Base-by-base conservation (phyloP, 805 yeast genomes). In the Schizosaccharomyces osmophilus region DNA sequence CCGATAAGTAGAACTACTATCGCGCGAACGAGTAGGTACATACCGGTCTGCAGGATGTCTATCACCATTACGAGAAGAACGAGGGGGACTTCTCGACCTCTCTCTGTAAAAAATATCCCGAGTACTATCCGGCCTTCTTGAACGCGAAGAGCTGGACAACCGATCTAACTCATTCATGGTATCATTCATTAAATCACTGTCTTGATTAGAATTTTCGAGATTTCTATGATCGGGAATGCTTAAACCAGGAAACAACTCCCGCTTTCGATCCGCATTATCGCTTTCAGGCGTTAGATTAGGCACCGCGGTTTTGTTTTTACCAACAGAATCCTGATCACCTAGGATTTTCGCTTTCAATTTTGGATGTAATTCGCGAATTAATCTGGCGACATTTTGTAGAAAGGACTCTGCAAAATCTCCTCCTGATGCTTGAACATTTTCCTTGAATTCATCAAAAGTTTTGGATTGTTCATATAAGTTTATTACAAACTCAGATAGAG, bases 401-500 rank as follows among this genome's bases (percentile, higher is more conserved):
- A 72, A 67, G 5, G 67, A 32, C 29, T 64, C 65, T 0, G 75
- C 68, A 62, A 74, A 71, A 4, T 74, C 78, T 45, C 78, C 77
- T 4, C 79, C 81, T 62, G 74, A 69, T 17, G 73, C 78, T 4
- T 68, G 66, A 26, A 80, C 67, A 4, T 70, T 71, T 17, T 65
- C 57, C 24, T 68, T 67, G 65, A 81, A 78, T 13, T 72, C 73
- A 5, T 66, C 65, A 1, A 69, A 62, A 19, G 71, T 68, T 2
- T 63, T 39, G 2, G 77, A 70, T 26, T 69, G 67, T 1, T 65
- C 64, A 63, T 72, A 72, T 8, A 80, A 65, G 62, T 74, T 73
- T 15, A 74, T 62, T 4, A 81, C 69, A 65, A 76, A 79, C 63
- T 77, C 79, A 0, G 80, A 77, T 26, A 79, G 71, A 5, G 73